phyloP scores from a whole-genome alignment of 1,284 basidiomycete species.

The Sanghuangporus weigelae region DNA sequence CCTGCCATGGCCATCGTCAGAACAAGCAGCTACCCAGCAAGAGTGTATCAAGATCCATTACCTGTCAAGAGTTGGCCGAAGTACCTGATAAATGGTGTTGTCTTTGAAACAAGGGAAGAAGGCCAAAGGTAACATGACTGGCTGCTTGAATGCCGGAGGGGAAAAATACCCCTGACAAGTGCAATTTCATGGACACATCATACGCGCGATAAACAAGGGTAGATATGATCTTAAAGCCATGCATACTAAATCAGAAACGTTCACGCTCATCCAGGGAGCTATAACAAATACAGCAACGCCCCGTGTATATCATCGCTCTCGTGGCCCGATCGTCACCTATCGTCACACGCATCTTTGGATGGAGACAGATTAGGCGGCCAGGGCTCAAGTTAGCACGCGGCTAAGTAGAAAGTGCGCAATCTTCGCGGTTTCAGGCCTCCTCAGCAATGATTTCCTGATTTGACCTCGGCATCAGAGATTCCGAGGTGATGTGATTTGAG shows the following conservation, averaged over 20 bases:
- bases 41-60: not conserved
- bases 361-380: slow-evolving; percentile 3
- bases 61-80: slow-evolving; percentile 1
- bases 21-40: not conserved
- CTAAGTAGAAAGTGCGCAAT: slow-evolving; percentile 6
- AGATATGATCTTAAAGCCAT: not conserved
- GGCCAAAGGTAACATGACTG: not conserved
- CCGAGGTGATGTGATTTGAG: not conserved
- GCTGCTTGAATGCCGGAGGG: slow-evolving; percentile 3
- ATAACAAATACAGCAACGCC: slow-evolving; percentile 1
- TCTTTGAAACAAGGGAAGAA: slow-evolving; percentile 3
- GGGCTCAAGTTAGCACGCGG: slow-evolving; percentile 2
- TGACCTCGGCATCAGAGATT: not conserved
- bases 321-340: slow-evolving; percentile 9
- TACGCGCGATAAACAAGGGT: not conserved
- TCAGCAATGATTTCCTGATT: slow-evolving; percentile 9
- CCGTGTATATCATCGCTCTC: not conserved
- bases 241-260: not conserved
- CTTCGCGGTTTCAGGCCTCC: not conserved
- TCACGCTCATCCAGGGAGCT: not conserved
- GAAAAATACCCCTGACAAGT: not conserved
- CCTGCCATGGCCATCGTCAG: slow-evolving; percentile 1
- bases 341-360: not conserved
- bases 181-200: not conserved
- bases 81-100: not conserved